Base-by-base conservation (phyloP, 805 yeast genomes). In the Metschnikowia anglica region DNA sequence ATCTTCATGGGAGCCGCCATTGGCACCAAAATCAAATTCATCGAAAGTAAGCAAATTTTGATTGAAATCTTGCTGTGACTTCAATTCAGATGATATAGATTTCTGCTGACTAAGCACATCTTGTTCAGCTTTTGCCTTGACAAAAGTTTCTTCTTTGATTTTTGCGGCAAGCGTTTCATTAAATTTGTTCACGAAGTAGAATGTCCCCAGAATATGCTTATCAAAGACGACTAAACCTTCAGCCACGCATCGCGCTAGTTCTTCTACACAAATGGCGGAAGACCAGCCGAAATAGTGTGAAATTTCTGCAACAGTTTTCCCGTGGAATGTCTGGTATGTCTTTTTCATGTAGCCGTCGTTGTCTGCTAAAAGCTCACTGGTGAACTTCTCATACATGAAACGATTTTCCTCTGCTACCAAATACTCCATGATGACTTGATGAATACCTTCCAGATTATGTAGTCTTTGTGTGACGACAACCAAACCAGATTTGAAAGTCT, bases 191-290 rank as follows among this genome's bases (percentile, higher is more conserved):
- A 68, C 58, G 54, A 76, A 85, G 60, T 80, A 87, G 38, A 76
- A 73, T 3, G 80, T 72, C 0, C 93, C 95, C 37, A 80, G 73
- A 1, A 83, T 67, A 50, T 81, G 80, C 52, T 81, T 80, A 62
- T 87, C 96, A 4, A 85, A 69, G 15, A 84, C 78, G 2, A 87
- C 55, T 2, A 64, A 59, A 3, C 88, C 89, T 2, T 62, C 57
- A 2, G 67, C 71, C n/a, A 85, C 73, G 15, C 84, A 80, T 42
- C 71, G 65, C 42, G 77, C 76, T 9, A 86, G 60, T 44, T 85
- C 84, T 55, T 85, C 91, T 9, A 65, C 66, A 7, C 88, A 73
- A 11, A 86, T 78, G 19, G 77, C 76, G 28, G 81, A 65, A 15
- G 88, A 79, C 87, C 90, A 85, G 39, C 76, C 74, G 47, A 81